These are phyloP conservation scores for Fusarium graminum DNA, from an alignment of 2,329 filamentous ascomycete species.

Conservation along the genomic window DNA sequence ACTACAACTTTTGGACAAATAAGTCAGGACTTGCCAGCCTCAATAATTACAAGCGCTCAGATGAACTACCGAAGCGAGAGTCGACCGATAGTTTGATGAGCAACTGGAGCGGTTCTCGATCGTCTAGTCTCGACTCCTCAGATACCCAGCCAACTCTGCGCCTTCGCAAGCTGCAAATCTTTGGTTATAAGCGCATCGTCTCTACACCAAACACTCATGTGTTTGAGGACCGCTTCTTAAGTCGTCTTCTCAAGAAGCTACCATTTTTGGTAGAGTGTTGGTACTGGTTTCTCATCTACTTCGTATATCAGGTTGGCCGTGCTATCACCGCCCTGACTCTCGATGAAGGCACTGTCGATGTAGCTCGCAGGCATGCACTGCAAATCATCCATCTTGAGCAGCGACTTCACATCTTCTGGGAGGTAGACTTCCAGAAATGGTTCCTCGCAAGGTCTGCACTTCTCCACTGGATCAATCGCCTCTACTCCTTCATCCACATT, in stretches of 20 bases:
- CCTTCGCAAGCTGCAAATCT: constrained; percentile 52
- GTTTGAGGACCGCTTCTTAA: constrained; percentile 51
- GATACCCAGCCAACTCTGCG: constrained; percentile 50
- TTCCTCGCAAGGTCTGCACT: constrained; percentile 64
- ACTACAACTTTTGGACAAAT: constrained; percentile 51
- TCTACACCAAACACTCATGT: constrained; percentile 52
- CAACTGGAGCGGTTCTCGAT: constrained; percentile 47
- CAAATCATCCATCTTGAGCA: constrained; percentile 77
- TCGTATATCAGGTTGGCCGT: constrained; percentile 81
- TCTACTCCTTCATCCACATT: constrained; percentile 83
- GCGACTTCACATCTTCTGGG: constrained; percentile 72
- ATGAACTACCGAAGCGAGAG: constrained; percentile 48
- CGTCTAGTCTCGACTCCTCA: constrained; percentile 46
- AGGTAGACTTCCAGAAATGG: constrained; percentile 70
- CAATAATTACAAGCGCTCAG: constrained; percentile 49
- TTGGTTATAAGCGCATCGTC: constrained; percentile 51
- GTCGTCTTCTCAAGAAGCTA: constrained; percentile 72
- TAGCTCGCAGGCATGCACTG: constrained; percentile 76
- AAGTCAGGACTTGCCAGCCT: constrained; percentile 39
- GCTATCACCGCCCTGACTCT: constrained; percentile 79
- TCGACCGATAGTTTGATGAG: constrained; percentile 47
- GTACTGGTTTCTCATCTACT: constrained; percentile 84
- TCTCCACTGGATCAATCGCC: constrained; percentile 77
- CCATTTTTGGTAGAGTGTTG: constrained; percentile 81
- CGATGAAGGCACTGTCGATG: constrained; percentile 74